Conservation (phyloP, 23 red algal genomes). For the Gracilaria gracilis region DNA sequence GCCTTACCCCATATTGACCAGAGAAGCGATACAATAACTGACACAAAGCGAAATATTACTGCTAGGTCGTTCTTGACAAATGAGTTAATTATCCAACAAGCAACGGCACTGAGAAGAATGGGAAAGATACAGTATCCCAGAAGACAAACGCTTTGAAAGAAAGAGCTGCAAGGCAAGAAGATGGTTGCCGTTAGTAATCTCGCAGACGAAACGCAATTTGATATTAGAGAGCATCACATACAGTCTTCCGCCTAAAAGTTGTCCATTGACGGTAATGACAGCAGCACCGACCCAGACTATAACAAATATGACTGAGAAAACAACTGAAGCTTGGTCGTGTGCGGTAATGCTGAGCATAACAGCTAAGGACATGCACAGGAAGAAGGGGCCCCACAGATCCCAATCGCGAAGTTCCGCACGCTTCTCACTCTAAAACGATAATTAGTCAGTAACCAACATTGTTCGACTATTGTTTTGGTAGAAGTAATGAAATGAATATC, state of each 20-base stretch:
- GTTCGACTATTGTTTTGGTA: background rate
- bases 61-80: conserved; percentile 68
- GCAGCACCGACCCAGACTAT: conserved; percentile 93
- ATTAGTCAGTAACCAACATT: background rate
- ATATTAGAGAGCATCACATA: conserved; percentile 4
- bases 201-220: background rate
- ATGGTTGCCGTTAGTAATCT: conserved; percentile 4
- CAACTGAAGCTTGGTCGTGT: conserved; percentile 78
- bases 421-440: conserved; percentile 46
- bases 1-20: conserved; percentile 95
- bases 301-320: conserved; percentile 96
- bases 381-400: conserved; percentile 98
- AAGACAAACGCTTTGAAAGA: conserved; percentile 97
- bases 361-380: conserved; percentile 95
- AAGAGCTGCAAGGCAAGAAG: conserved; percentile 43
- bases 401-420: conserved; percentile 97
- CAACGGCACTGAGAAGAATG: conserved; percentile 79
- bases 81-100: conserved; percentile 79
- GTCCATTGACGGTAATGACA: conserved; percentile 94
- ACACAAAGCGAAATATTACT: conserved; percentile 81
- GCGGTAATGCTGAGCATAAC: conserved; percentile 83
- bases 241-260: conserved; percentile 92
- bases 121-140: conserved; percentile 97
- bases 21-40: conserved; percentile 72
- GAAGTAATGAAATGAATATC: background rate